Conservation (phyloP, 352 stramenopile genomes). For the Phytophthora sansomeana region DNA sequence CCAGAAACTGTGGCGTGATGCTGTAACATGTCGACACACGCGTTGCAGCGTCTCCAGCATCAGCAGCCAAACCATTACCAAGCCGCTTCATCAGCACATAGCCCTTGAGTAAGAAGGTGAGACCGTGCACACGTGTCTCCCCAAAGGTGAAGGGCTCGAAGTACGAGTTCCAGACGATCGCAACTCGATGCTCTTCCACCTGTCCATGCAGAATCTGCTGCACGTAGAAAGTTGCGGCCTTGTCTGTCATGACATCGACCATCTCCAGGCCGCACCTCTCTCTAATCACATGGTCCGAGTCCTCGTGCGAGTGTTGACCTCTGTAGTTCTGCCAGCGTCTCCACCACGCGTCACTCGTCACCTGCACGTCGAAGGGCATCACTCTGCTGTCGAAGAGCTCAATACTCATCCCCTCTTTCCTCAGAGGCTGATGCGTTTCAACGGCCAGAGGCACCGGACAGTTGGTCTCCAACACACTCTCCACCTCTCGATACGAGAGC, state of each 20-base stretch:
- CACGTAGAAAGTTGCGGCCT: slow-evolving; percentile 48
- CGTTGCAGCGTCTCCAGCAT: neutral
- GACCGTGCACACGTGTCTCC: slow-evolving; percentile 39
- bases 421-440: slow-evolving; percentile 12
- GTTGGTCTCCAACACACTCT: slow-evolving; percentile 35
- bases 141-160: slow-evolving; percentile 60
- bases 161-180: slow-evolving; percentile 62
- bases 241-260: slow-evolving; percentile 48
- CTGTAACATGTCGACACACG: slow-evolving; percentile 56
- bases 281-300: slow-evolving; percentile 46
- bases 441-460: slow-evolving; percentile 24
- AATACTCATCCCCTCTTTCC: slow-evolving; percentile 32
- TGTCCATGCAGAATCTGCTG: slow-evolving; percentile 59
- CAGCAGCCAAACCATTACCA: neutral
- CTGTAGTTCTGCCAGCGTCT: slow-evolving; percentile 33
- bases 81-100: slow-evolving; percentile 23
- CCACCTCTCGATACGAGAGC: slow-evolving; percentile 45
- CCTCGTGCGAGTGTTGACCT: slow-evolving; percentile 16
- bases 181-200: slow-evolving; percentile 53
- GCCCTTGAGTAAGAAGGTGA: slow-evolving; percentile 23
- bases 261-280: slow-evolving; percentile 65
- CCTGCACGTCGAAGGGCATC: slow-evolving; percentile 43
- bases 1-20: slow-evolving; percentile 49
- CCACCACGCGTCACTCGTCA: slow-evolving; percentile 50
- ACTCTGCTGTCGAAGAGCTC: slow-evolving; percentile 49